These are phyloP conservation scores for Scenedesmus sp. DNA, from an alignment of 163 green algal species.

Conservation along the genomic window DNA sequence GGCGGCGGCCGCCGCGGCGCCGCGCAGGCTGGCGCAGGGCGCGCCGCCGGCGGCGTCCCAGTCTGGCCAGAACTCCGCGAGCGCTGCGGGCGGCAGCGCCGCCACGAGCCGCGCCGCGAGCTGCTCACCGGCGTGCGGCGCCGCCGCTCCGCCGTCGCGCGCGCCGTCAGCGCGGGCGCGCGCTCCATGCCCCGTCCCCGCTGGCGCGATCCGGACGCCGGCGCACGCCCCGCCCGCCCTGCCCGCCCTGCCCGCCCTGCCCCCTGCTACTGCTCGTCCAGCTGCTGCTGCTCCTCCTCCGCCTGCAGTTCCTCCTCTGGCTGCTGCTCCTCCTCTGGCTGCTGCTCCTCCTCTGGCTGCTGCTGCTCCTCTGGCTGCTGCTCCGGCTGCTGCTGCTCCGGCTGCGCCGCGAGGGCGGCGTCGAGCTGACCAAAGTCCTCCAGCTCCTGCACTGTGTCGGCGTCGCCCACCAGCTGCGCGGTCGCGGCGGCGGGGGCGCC, in stretches of 20 bases:
- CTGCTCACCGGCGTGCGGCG: too few species aligned
- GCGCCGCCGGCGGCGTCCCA: constrained; percentile 14
- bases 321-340: background rate
- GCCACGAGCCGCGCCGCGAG: too few species aligned
- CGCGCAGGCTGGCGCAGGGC: background rate
- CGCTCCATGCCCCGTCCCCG: too few species aligned
- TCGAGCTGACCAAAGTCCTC: constrained; percentile 79
- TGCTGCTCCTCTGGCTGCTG: constrained; percentile 15
- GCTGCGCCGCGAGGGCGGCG: background rate
- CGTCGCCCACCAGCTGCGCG: constrained; percentile 56
- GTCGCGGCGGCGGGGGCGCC: background rate
- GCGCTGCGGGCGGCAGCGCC: background rate
- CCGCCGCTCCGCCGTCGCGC: too few species aligned
- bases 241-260: background rate
- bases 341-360: background rate
- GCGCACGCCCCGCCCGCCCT: too few species aligned
- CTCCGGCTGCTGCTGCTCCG: constrained; percentile 23
- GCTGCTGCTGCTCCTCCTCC: background rate
- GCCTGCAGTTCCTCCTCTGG: background rate
- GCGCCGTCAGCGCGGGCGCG: too few species aligned
- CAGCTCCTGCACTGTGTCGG: constrained; percentile 68
- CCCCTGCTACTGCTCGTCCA: background rate
- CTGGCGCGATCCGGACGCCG: too few species aligned
- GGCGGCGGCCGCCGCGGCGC: background rate
- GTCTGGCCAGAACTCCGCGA: background rate